These are phyloP conservation scores for Symbiodinium pilosum DNA, from an alignment of 73 alveolate genomes.

Conservation along the genomic window DNA sequence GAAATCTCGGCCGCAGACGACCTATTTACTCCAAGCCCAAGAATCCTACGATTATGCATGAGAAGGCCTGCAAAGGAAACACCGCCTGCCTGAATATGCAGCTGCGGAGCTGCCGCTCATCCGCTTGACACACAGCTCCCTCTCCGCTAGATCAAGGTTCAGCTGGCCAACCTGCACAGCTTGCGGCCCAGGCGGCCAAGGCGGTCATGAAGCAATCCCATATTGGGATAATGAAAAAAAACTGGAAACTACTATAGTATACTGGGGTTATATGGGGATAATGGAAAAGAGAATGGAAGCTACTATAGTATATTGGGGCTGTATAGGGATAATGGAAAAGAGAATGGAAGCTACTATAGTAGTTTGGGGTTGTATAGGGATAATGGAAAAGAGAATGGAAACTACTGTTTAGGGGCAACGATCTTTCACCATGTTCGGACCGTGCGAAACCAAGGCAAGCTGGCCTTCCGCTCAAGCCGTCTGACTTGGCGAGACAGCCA, in stretches of 20 bases:
- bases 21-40: too few species aligned
- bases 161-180: background rate
- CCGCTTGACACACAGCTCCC: conserved; percentile 1
- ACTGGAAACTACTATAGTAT: background rate
- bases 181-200: too few species aligned
- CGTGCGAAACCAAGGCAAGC: background rate
- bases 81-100: background rate
- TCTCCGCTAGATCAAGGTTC: background rate
- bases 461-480: background rate
- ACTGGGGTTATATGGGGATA: background rate
- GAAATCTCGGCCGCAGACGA: too few species aligned
- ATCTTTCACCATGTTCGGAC: background rate
- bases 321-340: too few species aligned
- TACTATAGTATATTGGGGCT: too few species aligned
- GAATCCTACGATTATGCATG: too few species aligned
- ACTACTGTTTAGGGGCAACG: too few species aligned
- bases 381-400: too few species aligned
- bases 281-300: background rate
- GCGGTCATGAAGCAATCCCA: background rate
- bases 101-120: background rate
- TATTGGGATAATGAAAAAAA: background rate
- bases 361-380: too few species aligned
- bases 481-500: background rate
- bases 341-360: too few species aligned
- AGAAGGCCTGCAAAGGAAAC: too few species aligned